phyloP scores from a whole-genome alignment of 2,329 filamentous ascomycete species.

The Plenodomus tracheiphilus region DNA sequence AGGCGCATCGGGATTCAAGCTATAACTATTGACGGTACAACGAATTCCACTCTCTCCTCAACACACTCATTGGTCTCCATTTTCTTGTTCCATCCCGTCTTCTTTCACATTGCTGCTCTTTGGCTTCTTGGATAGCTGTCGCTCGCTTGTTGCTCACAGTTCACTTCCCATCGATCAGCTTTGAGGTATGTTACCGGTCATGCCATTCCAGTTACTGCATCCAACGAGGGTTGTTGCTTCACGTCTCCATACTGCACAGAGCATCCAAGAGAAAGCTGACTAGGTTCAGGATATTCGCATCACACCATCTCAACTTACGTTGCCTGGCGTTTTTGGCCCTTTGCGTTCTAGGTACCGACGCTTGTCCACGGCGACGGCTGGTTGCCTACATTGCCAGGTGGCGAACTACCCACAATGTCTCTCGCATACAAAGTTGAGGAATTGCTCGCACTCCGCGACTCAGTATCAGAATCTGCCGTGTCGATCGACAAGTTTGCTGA shows the following conservation, averaged over 20 bases:
- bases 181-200: slow-evolving; percentile 29
- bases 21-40: slow-evolving; percentile 24
- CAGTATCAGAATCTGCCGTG: slow-evolving; percentile 47
- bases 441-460: slow-evolving; percentile 46
- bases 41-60: slow-evolving; percentile 14
- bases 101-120: slow-evolving; percentile 44
- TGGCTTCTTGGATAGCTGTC: slow-evolving; percentile 46
- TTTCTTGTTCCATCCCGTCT: slow-evolving; percentile 39
- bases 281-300: slow-evolving; percentile 40
- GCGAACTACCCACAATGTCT: slow-evolving; percentile 29
- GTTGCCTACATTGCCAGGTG: slow-evolving; percentile 10
- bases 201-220: too few species aligned
- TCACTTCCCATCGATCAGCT: slow-evolving; percentile 30
- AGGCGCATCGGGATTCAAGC: slow-evolving; percentile 25
- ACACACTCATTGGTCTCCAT: slow-evolving; percentile 46
- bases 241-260: not conserved
- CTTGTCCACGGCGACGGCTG: slow-evolving; percentile 6
- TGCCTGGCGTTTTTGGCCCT: slow-evolving; percentile 16
- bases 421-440: slow-evolving; percentile 47
- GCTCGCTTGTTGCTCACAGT: slow-evolving; percentile 37
- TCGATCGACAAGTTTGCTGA: slow-evolving; percentile 48
- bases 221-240: too few species aligned
- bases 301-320: slow-evolving; percentile 41
- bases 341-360: slow-evolving; percentile 1
- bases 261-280: slow-evolving; percentile 5